Base-by-base conservation (phyloP, 768 basidiomycete species). In the Chalciporus piperatus region DNA sequence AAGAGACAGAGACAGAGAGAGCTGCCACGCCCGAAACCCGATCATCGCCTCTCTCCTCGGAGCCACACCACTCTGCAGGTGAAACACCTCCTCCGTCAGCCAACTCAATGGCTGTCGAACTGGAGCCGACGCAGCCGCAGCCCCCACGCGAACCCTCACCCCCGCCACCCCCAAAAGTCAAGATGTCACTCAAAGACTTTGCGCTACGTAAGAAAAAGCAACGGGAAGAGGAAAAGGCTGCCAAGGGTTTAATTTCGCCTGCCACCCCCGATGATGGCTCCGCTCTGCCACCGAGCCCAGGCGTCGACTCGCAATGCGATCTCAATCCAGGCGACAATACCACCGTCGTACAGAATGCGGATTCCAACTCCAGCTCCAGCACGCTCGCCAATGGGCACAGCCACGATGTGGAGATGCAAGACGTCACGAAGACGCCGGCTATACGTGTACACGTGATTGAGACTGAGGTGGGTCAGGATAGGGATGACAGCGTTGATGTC, bases 141-240 rank as follows among this genome's bases (percentile, higher is more conserved):
- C 49, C 46, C 20, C 11, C 44, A 32, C 57, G 38, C 16, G 64
- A 59, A 4, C 59, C 56, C 2, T 73, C 70, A 2, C 66, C 67
- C 0, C 69, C 65, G 12, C 68, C 70, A 6, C 67, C 67, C 12
- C 79, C 80, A 43, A 81, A 83, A 40, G 81, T 82, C 56, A 75
- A 76, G 52, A 58, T 83, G 65, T 79, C 82, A 0, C 62, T 84
- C 43, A 79, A 77, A 57, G 82, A 84, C 54, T 84, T 82, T 57
- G 78, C 75, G 27, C 49, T 78, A 27, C 66, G 83, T 50, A 82
- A 76, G 73, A 77, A 76, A 72, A 77, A 76, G 63, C 72, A 76
- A 57, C 70, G 74, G 47, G 78, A 80, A 56, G 76, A 79, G 56
- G 72, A 74, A 50, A 63, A 63, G 60, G 69, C 61, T 1, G 67